A percentile compares a stretch with the other conserved stretches of the same genome.
Evolutionary conservation across 306 rosid genomes (phyloP).

Genomic region (Vachellia collinsii): DNA sequence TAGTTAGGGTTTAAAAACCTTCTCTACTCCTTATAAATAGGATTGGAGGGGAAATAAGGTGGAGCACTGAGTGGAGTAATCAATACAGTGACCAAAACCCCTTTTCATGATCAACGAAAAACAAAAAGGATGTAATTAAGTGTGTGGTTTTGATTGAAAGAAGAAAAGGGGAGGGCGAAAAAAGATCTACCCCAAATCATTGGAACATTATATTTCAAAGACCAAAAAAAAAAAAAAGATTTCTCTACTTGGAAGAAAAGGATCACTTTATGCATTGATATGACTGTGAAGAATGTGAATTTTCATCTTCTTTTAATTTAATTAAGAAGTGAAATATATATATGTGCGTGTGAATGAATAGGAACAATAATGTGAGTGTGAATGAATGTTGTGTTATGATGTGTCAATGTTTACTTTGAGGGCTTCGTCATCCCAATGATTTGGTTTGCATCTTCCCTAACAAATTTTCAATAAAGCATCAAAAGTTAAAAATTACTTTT

Average conservation of each 20-base stretch:
- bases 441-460: conserved; percentile 63
- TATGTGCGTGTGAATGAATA: conserved; percentile 21
- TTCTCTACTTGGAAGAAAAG: conserved; percentile 72
- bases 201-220: conserved; percentile 62
- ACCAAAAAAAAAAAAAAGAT: conserved; percentile 24
- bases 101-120: conserved; percentile 38
- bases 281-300: conserved; percentile 37
- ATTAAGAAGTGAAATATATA: background rate
- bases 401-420: background rate
- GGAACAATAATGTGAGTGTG: conserved; percentile 27
- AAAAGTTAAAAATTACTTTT: conserved; percentile 39
- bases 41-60: too few species aligned
- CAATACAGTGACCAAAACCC: conserved; percentile 32
- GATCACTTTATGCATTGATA: conserved; percentile 51
- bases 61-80: conserved; percentile 26
- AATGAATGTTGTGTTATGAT: conserved; percentile 16
- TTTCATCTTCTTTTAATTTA: background rate
- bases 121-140: conserved; percentile 37
- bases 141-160: conserved; percentile 47
- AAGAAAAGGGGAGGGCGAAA: background rate
- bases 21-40: too few species aligned
- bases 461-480: conserved; percentile 75
- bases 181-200: conserved; percentile 57
- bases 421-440: conserved; percentile 44
- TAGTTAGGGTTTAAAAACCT: too few species aligned